Conservation (phyloP, 805 yeast genomes). For the Tetrapisispora arboricola region DNA sequence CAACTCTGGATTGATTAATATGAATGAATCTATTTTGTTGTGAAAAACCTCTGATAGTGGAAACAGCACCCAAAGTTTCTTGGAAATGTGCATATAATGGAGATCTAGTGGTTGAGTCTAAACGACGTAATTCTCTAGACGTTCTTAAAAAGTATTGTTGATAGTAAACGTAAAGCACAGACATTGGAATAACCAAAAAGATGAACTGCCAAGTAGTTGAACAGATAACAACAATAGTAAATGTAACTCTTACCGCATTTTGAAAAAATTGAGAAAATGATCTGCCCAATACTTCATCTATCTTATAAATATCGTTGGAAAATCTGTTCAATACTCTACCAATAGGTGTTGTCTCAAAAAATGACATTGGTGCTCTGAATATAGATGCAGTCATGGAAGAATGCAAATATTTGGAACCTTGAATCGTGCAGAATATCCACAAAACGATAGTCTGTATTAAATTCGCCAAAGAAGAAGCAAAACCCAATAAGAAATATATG, state of each 20-base stretch:
- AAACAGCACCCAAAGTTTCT: slow-evolving; percentile 66
- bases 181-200: slow-evolving; percentile 60
- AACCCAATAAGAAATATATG: slow-evolving; percentile 65
- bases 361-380: slow-evolving; percentile 86
- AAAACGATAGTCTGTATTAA: slow-evolving; percentile 58
- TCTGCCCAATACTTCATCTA: slow-evolving; percentile 70
- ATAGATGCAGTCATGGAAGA: slow-evolving; percentile 63
- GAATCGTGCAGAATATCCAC: slow-evolving; percentile 75
- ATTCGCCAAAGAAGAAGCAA: slow-evolving; percentile 49
- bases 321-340: slow-evolving; percentile 88
- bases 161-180: slow-evolving; percentile 53
- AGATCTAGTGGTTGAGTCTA: slow-evolving; percentile 69
- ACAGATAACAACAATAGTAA: slow-evolving; percentile 72
- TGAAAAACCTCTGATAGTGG: slow-evolving; percentile 64
- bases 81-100: slow-evolving; percentile 81
- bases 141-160: slow-evolving; percentile 69
- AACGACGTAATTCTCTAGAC: slow-evolving; percentile 73
- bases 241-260: slow-evolving; percentile 51
- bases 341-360: slow-evolving; percentile 91
- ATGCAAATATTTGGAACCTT: slow-evolving; percentile 70
- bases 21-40: slow-evolving; percentile 54
- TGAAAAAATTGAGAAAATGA: slow-evolving; percentile 59
- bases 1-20: slow-evolving; percentile 62
- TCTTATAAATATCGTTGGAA: slow-evolving; percentile 80
- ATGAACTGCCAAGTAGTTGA: slow-evolving; percentile 82